Evolutionary conservation across 768 basidiomycete genomes (phyloP), one percentile per base, ranked within the genome.

Genomic region (Boletus insuetus): DNA sequence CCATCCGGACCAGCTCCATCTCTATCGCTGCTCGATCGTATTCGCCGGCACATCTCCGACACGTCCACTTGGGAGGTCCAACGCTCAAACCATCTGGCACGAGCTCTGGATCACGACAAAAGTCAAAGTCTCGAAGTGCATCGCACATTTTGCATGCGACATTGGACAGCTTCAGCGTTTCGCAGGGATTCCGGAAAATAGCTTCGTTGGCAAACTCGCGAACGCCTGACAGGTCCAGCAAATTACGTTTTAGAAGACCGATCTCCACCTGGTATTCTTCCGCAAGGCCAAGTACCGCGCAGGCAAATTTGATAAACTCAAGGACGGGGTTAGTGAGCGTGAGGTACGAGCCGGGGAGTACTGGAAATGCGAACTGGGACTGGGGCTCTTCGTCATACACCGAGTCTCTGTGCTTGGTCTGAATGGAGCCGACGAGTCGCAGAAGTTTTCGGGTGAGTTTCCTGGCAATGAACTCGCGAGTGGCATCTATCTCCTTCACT

Each of bases 111-210:
- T 98, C 96, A 16, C 96, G 84, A 68, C 96, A 98, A 65, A 99
- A 90, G 70, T 99, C 97, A 64, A 99, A 91, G 69, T 96, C 94
- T 3, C 89, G 83, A 56, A 94, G 79, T 14, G 77, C 73, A 69
- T 94, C 94, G 73, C 91, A 98, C 64, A 86, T 82, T 40, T 82
- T 84, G 68, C 96, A 98, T 31, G 95, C 90, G 37, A 98, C 88
- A 68, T 91, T 91, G 42, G 85, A 77, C 26, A 98, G 71, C 62
- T 89, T 88, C 52, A 96, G 79, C 10, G 91, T 84, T 67, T 93
- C 87, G 74, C 94, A 98, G 0, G 95, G 95, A 68, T 97, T 97
- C 50, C 84, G 83, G 79, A 95, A 99, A 2, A 79, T 70, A 4
- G 94, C 94, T 47, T 94, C 90, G 49, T 75, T 75, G 8, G 93